Evolutionary conservation across 768 basidiomycete genomes (phyloP).

Genomic region (Mycena haematopus): DNA sequence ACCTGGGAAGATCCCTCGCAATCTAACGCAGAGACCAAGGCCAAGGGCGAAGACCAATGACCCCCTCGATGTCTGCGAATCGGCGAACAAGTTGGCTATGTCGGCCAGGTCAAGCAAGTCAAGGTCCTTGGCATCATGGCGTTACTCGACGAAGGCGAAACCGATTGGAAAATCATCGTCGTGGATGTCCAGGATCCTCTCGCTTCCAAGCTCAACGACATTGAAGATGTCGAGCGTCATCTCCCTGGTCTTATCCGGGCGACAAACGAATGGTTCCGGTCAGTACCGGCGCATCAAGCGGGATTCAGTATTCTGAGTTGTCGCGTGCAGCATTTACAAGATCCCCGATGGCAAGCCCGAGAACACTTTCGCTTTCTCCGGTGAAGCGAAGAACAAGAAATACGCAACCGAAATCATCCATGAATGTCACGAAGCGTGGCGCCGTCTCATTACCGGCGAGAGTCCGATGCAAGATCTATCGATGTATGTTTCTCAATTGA

Average conservation of each 20-base stretch:
- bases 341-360: slow-evolving; percentile 96
- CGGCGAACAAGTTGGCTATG: slow-evolving; percentile 96
- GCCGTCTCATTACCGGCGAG: slow-evolving; percentile 86
- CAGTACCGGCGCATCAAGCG: background rate
- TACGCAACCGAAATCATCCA: slow-evolving; percentile 99
- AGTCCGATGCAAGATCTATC: slow-evolving; percentile 80
- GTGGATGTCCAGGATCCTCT: slow-evolving; percentile 96
- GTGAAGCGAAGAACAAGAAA: slow-evolving; percentile 99
- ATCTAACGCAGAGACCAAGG: slow-evolving; percentile 95
- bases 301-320: slow-evolving; percentile 14
- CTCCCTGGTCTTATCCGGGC: slow-evolving; percentile 96
- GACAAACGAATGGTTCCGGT: slow-evolving; percentile 98
- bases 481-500: slow-evolving; percentile 70
- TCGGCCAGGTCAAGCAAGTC: slow-evolving; percentile 99
- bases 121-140: slow-evolving; percentile 99
- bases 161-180: slow-evolving; percentile 99
- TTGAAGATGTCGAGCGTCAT: slow-evolving; percentile 98
- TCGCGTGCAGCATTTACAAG: slow-evolving; percentile 80
- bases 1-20: slow-evolving; percentile 97
- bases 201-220: slow-evolving; percentile 95
- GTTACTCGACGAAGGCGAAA: slow-evolving; percentile 98
- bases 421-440: slow-evolving; percentile 99
- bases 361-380: slow-evolving; percentile 98
- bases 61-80: slow-evolving; percentile 99
- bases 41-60: slow-evolving; percentile 99